These are phyloP conservation scores for Pochonia chlamydosporia DNA, from an alignment of 2,329 filamentous ascomycete species.

Conservation along the genomic window DNA sequence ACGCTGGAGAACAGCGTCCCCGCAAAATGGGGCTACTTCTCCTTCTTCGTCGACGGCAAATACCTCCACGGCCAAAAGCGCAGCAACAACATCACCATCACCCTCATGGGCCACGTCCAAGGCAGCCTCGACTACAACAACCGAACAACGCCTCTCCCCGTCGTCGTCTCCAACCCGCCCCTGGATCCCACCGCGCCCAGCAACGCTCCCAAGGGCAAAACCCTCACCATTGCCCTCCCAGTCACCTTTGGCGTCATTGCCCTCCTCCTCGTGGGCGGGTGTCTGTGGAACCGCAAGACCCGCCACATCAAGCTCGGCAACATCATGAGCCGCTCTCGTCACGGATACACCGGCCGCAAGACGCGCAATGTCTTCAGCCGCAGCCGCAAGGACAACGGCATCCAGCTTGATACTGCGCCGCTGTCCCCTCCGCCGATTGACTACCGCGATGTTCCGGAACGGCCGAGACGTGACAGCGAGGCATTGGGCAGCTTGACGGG, in stretches of 20 bases:
- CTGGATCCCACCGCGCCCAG: slow-evolving; percentile 30
- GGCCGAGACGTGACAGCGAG: slow-evolving; percentile 36
- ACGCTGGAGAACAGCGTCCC: slow-evolving; percentile 23
- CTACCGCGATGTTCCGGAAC: slow-evolving; percentile 17
- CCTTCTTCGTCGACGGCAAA: slow-evolving; percentile 34
- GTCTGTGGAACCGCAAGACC: slow-evolving; percentile 49
- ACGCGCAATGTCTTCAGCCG: slow-evolving; percentile 29
- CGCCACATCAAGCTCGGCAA: slow-evolving; percentile 45
- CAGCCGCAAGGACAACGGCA: slow-evolving; percentile 29
- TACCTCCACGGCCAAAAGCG: slow-evolving; percentile 11
- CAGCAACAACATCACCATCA: slow-evolving; percentile 42
- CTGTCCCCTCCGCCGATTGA: slow-evolving; percentile 13
- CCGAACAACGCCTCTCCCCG: slow-evolving; percentile 37
- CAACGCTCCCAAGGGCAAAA: slow-evolving; percentile 28
- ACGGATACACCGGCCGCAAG: slow-evolving; percentile 38
- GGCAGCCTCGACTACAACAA: slow-evolving; percentile 26
- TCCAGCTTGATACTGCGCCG: slow-evolving; percentile 36
- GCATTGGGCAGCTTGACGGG: slow-evolving; percentile 43
- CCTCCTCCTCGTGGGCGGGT: slow-evolving; percentile 46
- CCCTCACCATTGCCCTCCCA: slow-evolving; percentile 49
- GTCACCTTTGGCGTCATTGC: slow-evolving; percentile 40
- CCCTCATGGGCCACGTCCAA: slow-evolving; percentile 30
- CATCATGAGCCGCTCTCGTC: slow-evolving; percentile 40
- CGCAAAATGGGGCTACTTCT: slow-evolving; percentile 42
- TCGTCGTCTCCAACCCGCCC: slow-evolving; percentile 26